Conservation (phyloP, 2,329 filamentous ascomycete genomes). For the Orbilia javanica region DNA sequence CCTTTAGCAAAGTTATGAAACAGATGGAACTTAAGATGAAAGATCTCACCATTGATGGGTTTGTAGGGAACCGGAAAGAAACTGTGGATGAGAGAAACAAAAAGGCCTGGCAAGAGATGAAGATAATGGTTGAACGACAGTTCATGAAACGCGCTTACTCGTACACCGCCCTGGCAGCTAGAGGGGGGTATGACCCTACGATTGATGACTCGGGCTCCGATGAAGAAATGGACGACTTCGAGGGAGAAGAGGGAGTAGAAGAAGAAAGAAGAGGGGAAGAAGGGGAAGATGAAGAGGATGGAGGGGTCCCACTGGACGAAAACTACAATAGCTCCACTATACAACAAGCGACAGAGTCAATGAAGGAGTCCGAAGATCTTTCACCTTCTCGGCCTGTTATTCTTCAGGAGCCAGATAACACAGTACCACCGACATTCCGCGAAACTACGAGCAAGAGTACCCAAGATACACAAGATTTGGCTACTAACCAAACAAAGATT, state of each 20-base stretch:
- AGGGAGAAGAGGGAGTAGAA: neutral
- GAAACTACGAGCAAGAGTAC: neutral
- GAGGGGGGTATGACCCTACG: neutral
- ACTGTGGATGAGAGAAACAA: conserved; percentile 19
- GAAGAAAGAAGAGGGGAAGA: neutral
- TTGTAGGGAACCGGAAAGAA: conserved; percentile 31
- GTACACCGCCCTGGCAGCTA: neutral
- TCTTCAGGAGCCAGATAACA: neutral
- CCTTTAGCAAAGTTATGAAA: neutral
- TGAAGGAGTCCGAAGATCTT: no score
- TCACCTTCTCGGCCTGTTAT: neutral
- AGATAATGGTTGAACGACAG: neutral
- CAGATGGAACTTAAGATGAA: conserved; percentile 41
- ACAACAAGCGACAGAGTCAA: neutral
- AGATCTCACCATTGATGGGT: conserved; percentile 29
- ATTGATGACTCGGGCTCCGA: neutral
- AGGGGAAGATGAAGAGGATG: neutral
- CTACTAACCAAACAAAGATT: neutral
- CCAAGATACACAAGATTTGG: neutral
- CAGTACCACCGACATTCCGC: no score
- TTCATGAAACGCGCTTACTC: conserved; percentile 11
- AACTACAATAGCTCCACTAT: neutral
- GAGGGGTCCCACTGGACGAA: neutral
- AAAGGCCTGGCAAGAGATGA: conserved; percentile 32
- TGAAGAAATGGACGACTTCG: conserved; percentile 5